phyloP scores from a whole-genome alignment of 1,139 yeast species.

The Hyphopichia buzzinii region DNA sequence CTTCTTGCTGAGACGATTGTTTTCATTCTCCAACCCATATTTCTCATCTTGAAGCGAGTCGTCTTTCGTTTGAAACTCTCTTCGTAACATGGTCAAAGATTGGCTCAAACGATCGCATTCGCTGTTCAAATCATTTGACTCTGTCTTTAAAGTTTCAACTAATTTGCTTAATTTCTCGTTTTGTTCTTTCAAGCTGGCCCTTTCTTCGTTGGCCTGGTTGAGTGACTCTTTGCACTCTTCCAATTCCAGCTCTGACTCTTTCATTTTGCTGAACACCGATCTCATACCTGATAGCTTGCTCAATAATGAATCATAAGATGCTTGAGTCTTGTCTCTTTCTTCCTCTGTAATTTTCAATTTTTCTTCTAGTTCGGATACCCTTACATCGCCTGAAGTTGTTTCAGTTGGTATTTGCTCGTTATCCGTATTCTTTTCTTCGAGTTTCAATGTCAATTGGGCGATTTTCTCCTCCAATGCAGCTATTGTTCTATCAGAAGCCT shows the following conservation, averaged over 20 bases:
- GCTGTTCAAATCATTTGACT: constrained; percentile 53
- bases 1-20: constrained; percentile 30
- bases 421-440: constrained; percentile 11
- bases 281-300: constrained; percentile 81
- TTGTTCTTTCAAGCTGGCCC: constrained; percentile 21
- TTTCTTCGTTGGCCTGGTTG: constrained; percentile 25
- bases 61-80: constrained; percentile 44
- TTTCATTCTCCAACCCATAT: constrained; percentile 41
- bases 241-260: constrained; percentile 70
- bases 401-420: constrained; percentile 2
- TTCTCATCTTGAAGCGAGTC: constrained; percentile 46
- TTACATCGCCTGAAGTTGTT: constrained; percentile 1
- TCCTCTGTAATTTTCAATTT: constrained; percentile 15
- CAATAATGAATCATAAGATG: constrained; percentile 71
- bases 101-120: constrained; percentile 66
- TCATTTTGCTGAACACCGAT: constrained; percentile 70
- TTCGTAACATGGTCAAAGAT: constrained; percentile 46
- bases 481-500: constrained; percentile 2
- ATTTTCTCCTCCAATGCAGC: constrained; percentile 17
- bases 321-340: constrained; percentile 67
- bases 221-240: constrained; percentile 50
- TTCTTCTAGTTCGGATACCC: constrained; percentile 6
- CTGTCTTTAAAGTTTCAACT: constrained; percentile 40
- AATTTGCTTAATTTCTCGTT: constrained; percentile 9
- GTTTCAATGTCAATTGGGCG: constrained; percentile 17